A percentile compares a stretch with the other conserved stretches of the same genome.
phyloP scores from a whole-genome alignment of 1,284 basidiomycete genomes.

The Cryptococcus sp. region DNA sequence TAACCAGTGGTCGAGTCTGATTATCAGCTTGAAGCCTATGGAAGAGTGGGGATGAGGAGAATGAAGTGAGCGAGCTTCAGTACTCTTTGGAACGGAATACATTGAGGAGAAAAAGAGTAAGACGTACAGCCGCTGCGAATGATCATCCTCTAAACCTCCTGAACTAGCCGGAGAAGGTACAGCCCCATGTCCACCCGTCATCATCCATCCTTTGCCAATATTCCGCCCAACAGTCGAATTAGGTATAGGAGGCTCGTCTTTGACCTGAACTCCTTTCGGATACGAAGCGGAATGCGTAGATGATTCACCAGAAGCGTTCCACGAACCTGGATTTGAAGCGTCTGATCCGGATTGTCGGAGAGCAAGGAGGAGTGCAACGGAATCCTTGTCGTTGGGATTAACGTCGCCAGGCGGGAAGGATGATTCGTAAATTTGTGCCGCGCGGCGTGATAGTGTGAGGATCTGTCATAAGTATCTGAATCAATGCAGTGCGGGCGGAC shows the following conservation, averaged over 20 bases:
- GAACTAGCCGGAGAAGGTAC: conserved; percentile 20
- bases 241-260: conserved; percentile 6
- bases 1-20: conserved; percentile 46
- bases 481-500: conserved; percentile 1
- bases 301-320: conserved; percentile 8
- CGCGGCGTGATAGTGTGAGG: conserved; percentile 43
- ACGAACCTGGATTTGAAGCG: conserved; percentile 10
- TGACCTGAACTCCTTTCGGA: conserved; percentile 13
- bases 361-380: conserved; percentile 40
- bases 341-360: conserved; percentile 34
- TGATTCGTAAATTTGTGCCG: conserved; percentile 43
- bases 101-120: too few species aligned
- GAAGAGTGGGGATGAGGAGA: too few species aligned
- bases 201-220: neutral
- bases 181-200: neutral
- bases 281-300: conserved; percentile 12
- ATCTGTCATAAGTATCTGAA: conserved; percentile 20
- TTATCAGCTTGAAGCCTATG: neutral
- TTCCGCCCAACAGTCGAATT: neutral
- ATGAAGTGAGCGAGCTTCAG: too few species aligned
- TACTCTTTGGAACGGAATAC: too few species aligned
- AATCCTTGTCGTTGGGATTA: conserved; percentile 40
- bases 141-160: conserved; percentile 41
- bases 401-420: conserved; percentile 40
- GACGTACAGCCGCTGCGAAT: conserved; percentile 41